These are phyloP conservation scores for Hanseniaspora nectarophila DNA, from an alignment of 805 yeast genomes.

Conservation along the genomic window DNA sequence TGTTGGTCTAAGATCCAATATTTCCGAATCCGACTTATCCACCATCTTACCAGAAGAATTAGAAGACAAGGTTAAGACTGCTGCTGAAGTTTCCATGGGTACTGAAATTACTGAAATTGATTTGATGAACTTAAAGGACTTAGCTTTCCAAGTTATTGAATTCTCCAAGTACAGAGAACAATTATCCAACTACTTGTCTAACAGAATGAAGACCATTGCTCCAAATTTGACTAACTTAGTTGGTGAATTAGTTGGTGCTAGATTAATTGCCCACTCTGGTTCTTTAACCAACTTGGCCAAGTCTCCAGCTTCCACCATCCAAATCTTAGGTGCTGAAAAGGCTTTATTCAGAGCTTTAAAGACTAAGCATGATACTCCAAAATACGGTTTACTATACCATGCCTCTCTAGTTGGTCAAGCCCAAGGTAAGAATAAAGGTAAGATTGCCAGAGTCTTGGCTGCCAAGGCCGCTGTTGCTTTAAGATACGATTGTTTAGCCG, in stretches of 20 bases:
- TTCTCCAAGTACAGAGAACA: slow-evolving; percentile 95
- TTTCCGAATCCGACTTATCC: slow-evolving; percentile 79
- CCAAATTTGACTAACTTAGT: slow-evolving; percentile 92
- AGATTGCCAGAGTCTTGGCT: slow-evolving; percentile 95
- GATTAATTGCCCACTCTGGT: slow-evolving; percentile 95
- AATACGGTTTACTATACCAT: slow-evolving; percentile 92
- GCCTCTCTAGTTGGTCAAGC: slow-evolving; percentile 98
- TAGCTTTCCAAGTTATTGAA: slow-evolving; percentile 93
- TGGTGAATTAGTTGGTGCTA: slow-evolving; percentile 97
- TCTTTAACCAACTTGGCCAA: slow-evolving; percentile 87
- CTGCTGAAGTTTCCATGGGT: slow-evolving; percentile 99
- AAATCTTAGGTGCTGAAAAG: slow-evolving; percentile 97
- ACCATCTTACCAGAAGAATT: slow-evolving; percentile 84
- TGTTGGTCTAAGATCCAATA: slow-evolving; percentile 90
- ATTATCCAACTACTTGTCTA: slow-evolving; percentile 74
- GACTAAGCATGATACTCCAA: slow-evolving; percentile 97
- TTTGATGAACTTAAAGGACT: slow-evolving; percentile 71
- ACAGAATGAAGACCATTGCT: slow-evolving; percentile 98
- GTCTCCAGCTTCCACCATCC: slow-evolving; percentile 97
- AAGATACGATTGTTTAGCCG: slow-evolving; percentile 93
- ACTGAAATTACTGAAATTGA: slow-evolving; percentile 92
- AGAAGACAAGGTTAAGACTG: slow-evolving; percentile 83
- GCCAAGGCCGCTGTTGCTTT: slow-evolving; percentile 96
- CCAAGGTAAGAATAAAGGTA: slow-evolving; percentile 94
- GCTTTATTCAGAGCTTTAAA: slow-evolving; percentile 96